Evolutionary conservation across 1,139 yeast genomes (phyloP).

Genomic region (Diutina rugosa): DNA sequence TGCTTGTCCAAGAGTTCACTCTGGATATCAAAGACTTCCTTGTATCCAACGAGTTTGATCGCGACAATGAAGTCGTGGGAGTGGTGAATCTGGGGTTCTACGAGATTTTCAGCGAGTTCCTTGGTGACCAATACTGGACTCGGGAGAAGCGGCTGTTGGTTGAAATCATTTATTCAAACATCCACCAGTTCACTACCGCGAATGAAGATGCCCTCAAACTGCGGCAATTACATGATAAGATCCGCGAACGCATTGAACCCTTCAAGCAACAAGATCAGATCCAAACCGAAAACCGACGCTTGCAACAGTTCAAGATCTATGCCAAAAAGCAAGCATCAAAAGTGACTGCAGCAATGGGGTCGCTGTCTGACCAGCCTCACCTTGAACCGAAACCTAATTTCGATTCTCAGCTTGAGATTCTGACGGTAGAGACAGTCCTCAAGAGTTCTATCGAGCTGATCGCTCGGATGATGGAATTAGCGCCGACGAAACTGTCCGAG

Average conservation of each 20-base stretch:
- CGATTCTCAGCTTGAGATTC: constrained; percentile 3
- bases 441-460: constrained; percentile 70
- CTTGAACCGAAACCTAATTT: not conserved
- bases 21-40: constrained; percentile 52
- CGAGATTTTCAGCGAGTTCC: constrained; percentile 62
- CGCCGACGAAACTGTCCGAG: constrained; percentile 51
- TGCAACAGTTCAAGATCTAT: constrained; percentile 1
- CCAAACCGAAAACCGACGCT: not conserved
- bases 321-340: not conserved
- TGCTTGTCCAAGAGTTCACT: constrained; percentile 49
- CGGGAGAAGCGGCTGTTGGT: constrained; percentile 63
- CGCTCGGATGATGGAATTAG: constrained; percentile 65
- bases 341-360: not conserved
- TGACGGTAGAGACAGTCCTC: constrained; percentile 49
- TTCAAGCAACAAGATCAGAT: not conserved
- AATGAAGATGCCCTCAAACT: constrained; percentile 35
- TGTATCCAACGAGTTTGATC: constrained; percentile 31
- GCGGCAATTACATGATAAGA: not conserved
- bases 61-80: constrained; percentile 30
- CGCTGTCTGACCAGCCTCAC: not conserved
- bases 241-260: not conserved
- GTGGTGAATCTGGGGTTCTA: constrained; percentile 62
- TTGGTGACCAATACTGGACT: constrained; percentile 60
- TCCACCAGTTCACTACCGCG: constrained; percentile 35
- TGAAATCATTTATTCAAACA: constrained; percentile 40